Conservation (phyloP, 768 basidiomycete genomes). For the Amanita polypyramis region DNA sequence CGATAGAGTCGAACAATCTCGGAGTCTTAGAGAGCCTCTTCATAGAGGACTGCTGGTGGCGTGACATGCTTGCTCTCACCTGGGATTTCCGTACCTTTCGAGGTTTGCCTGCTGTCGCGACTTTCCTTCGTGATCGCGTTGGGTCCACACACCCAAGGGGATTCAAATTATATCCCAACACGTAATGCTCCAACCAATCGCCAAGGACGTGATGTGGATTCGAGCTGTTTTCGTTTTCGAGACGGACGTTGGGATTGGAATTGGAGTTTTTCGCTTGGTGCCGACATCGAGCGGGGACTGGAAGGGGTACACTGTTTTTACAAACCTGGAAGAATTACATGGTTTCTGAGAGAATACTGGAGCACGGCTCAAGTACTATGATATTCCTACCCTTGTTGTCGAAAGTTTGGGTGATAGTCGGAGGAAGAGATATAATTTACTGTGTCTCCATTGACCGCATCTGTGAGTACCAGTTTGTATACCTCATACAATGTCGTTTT, state of each 20-base stretch:
- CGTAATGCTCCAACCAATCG: constrained; percentile 23
- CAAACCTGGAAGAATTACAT: constrained; percentile 38
- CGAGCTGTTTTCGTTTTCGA: constrained; percentile 36
- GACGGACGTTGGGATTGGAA: constrained; percentile 28
- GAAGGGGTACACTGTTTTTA: constrained; percentile 43
- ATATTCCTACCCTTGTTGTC: constrained; percentile 40
- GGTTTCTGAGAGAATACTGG: constrained; percentile 33
- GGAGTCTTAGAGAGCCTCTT: constrained; percentile 14
- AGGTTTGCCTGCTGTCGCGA: constrained; percentile 24
- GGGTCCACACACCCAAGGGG: constrained; percentile 16
- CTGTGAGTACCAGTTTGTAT: constrained; percentile 21
- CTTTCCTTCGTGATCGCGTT: constrained; percentile 31
- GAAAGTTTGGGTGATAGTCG: constrained; percentile 58
- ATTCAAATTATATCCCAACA: constrained; percentile 20
- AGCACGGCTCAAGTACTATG: constrained; percentile 47
- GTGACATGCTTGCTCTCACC: constrained; percentile 41
- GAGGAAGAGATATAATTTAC: constrained; percentile 47
- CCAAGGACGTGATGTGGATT: constrained; percentile 36
- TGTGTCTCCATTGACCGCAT: constrained; percentile 47
- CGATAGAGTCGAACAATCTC: constrained; percentile 10
- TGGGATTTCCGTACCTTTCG: constrained; percentile 42
- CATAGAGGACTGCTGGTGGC: constrained; percentile 29
- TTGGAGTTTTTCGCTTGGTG: constrained; percentile 36
- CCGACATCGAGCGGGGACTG: constrained; percentile 28
- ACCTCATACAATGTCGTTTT: constrained; percentile 9